These are phyloP conservation scores for Candida manassasensis DNA, from an alignment of 805 yeast species.

Conservation along the genomic window DNA sequence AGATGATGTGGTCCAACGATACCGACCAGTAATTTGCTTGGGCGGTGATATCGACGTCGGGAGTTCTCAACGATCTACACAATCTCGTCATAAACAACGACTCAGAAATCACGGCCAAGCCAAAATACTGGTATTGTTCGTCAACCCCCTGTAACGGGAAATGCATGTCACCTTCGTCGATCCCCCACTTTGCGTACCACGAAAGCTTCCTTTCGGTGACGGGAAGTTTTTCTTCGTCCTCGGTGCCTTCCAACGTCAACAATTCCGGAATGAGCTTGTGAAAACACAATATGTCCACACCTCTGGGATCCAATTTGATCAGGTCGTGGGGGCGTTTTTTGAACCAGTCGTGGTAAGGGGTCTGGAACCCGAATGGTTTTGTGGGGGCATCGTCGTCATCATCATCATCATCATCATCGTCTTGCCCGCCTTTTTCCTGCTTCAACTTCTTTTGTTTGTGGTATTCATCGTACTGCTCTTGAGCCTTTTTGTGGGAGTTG, in stretches of 20 bases:
- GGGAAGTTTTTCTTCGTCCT: conserved; percentile 18
- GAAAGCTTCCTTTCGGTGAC: conserved; percentile 22
- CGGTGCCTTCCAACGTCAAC: conserved; percentile 23
- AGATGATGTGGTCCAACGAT: conserved; percentile 62
- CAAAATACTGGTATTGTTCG: conserved; percentile 41
- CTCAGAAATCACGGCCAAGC: conserved; percentile 57
- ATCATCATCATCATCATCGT: conserved; percentile 22
- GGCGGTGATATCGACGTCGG: conserved; percentile 21
- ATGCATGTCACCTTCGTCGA: conserved; percentile 12
- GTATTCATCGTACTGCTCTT: conserved; percentile 19
- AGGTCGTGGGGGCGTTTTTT: conserved; percentile 13
- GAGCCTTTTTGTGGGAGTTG: conserved; percentile 22
- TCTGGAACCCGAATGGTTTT: conserved; percentile 31
- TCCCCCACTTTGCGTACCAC: conserved; percentile 24
- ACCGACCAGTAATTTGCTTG: conserved; percentile 40
- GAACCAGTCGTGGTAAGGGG: conserved; percentile 32
- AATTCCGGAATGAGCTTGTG: conserved; percentile 31
- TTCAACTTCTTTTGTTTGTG: conserved; percentile 18
- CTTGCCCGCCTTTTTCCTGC: conserved; percentile 21
- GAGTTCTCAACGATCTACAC: conserved; percentile 45
- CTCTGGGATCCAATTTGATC: conserved; percentile 11
- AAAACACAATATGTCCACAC: conserved; percentile 13
- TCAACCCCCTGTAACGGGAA: conserved; percentile 13
- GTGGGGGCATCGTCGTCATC: conserved; percentile 20
- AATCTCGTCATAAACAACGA: conserved; percentile 49